Percentiles rank a stretch among this genome's conserved stretches.
These are phyloP conservation scores for Dendrocalamus latiflorus DNA, from an alignment of 202 grass and related monocot species.

Conservation along the genomic window DNA sequence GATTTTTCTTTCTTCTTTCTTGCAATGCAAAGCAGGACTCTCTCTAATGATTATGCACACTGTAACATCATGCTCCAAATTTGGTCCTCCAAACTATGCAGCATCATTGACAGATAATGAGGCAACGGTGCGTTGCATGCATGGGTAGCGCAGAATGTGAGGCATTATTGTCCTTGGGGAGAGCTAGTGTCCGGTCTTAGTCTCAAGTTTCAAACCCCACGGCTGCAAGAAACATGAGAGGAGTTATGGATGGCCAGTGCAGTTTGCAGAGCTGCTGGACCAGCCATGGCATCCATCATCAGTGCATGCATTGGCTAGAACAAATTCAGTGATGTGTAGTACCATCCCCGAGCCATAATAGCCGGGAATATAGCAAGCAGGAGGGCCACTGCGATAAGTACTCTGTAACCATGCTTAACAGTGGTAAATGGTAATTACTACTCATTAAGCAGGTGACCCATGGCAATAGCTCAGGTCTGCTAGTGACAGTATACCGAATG, in stretches of 20 bases:
- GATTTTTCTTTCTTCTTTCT: no score
- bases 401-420: not conserved
- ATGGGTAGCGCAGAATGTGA: not conserved
- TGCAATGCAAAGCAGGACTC: not conserved
- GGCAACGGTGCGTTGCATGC: not conserved
- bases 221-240: not conserved
- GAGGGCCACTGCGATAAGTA: conserved; percentile 1
- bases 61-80: not conserved
- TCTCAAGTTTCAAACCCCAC: conserved; percentile 22
- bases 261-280: not conserved
- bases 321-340: conserved; percentile 29
- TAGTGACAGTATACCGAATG: conserved; percentile 7
- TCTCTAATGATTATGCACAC: conserved; percentile 1
- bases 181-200: not conserved
- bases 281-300: not conserved
- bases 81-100: not conserved
- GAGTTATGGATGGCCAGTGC: not conserved
- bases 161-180: conserved; percentile 23
- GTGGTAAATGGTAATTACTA: not conserved
- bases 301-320: not conserved
- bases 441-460: not conserved
- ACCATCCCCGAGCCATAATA: conserved; percentile 4
- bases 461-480: no score
- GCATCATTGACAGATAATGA: conserved; percentile 24
- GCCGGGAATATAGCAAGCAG: conserved; percentile 1